These are phyloP conservation scores for Mycena alexandri DNA, from an alignment of 768 basidiomycete genomes.

Conservation along the genomic window DNA sequence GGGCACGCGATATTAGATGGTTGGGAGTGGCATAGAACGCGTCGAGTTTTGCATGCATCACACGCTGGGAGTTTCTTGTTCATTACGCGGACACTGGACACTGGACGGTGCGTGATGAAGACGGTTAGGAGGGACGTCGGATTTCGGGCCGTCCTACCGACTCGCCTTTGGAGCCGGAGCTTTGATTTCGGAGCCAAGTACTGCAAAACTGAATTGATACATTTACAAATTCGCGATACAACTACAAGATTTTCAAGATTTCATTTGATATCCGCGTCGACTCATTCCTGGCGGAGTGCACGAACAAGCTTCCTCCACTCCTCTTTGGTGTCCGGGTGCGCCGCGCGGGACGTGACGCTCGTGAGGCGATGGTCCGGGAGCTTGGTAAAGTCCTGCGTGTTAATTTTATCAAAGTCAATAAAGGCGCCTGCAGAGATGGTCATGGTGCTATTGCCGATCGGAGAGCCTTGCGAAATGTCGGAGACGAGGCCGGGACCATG, in stretches of 20 bases:
- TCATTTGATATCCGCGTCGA: too few relatives aligned
- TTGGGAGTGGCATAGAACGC: slow-evolving; percentile 24
- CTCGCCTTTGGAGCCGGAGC: too few relatives aligned
- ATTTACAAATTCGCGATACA: too few relatives aligned
- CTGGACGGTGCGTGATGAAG: too few relatives aligned
- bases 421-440: slow-evolving; percentile 22
- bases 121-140: too few relatives aligned
- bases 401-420: slow-evolving; percentile 22
- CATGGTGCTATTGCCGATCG: slow-evolving; percentile 25
- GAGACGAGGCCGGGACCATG: slow-evolving; percentile 39
- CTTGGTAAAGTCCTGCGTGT: slow-evolving; percentile 25
- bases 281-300: too few relatives aligned
- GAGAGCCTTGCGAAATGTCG: slow-evolving; percentile 20
- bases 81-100: too few relatives aligned
- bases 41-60: slow-evolving; percentile 20
- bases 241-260: too few relatives aligned
- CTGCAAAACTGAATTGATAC: too few relatives aligned
- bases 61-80: slow-evolving; percentile 21
- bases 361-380: slow-evolving; percentile 21
- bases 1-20: slow-evolving; percentile 18
- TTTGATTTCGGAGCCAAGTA: too few relatives aligned
- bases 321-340: slow-evolving; percentile 23
- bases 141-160: too few relatives aligned
- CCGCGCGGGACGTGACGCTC: slow-evolving; percentile 23
- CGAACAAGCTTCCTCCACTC: slow-evolving; percentile 25